phyloP scores from a whole-genome alignment of 495 filamentous ascomycete species.

The Penicillium flavigenum region DNA sequence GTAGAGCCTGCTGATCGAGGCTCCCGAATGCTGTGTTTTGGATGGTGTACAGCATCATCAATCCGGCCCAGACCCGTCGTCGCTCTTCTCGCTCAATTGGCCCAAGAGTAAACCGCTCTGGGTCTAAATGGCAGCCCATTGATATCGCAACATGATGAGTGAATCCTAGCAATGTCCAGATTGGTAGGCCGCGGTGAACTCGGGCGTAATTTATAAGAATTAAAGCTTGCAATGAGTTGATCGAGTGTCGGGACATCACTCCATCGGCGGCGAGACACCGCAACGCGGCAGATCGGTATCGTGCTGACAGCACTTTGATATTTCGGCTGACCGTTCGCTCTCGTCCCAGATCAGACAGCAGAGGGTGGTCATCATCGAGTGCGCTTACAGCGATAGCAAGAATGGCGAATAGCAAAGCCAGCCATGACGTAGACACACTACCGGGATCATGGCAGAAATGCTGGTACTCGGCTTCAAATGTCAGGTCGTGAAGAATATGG shows the following conservation, averaged over 20 bases:
- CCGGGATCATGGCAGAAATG: conserved; percentile 45
- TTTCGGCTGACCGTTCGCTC: conserved; percentile 44
- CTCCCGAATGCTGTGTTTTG: conserved; percentile 43
- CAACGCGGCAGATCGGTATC: conserved; percentile 47
- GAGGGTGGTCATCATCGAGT: conserved; percentile 43
- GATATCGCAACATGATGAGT: conserved; percentile 49
- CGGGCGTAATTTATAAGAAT: conserved; percentile 47
- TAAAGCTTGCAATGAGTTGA: conserved; percentile 48
- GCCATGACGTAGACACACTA: conserved; percentile 42
- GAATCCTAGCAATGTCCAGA: conserved; percentile 45
- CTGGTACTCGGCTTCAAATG: conserved; percentile 49
- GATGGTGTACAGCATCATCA: conserved; percentile 45
- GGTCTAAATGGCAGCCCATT: conserved; percentile 50
- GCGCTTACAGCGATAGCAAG: conserved; percentile 46
- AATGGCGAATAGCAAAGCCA: conserved; percentile 47
- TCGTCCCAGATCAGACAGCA: conserved; percentile 44
- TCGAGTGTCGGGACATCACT: conserved; percentile 45
- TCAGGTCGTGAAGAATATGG: conserved; percentile 50
- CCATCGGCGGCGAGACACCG: conserved; percentile 46
- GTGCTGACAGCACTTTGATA: conserved; percentile 41
- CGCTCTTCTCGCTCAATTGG: conserved; percentile 48
- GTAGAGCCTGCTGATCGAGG: conserved; percentile 26
- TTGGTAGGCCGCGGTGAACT: conserved; percentile 40
- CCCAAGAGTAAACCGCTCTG: conserved; percentile 41
- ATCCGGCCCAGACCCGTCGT: conserved; percentile 46